Percentiles rank a stretch among this genome's conserved stretches.
phyloP scores from a whole-genome alignment of 306 rosid species.

The Phaseolus lunatus region DNA sequence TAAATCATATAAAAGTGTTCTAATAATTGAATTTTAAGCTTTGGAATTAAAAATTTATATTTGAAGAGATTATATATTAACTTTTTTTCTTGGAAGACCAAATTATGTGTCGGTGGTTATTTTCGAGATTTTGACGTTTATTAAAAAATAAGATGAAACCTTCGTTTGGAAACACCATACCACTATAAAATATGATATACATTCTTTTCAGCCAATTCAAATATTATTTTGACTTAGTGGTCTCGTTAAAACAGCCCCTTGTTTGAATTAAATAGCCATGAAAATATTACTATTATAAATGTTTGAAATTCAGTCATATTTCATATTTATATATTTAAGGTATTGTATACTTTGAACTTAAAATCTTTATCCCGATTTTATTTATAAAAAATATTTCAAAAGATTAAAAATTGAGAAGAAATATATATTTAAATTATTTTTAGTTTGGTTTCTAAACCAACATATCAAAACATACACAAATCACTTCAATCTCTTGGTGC shows the following conservation, averaged over 20 bases:
- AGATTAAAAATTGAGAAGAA: too few species aligned
- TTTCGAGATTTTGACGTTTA: not conserved
- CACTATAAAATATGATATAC: not conserved
- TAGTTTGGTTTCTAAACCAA: not conserved
- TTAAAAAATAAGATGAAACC: not conserved
- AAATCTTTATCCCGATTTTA: too few species aligned
- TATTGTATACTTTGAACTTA: too few species aligned
- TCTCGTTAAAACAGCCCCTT: too few species aligned
- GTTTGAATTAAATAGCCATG: conserved; percentile 7
- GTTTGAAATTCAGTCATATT: conserved; percentile 30
- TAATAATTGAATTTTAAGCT: too few species aligned
- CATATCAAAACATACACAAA: not conserved
- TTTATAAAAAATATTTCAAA: too few species aligned
- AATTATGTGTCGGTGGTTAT: not conserved
- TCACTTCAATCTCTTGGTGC: not conserved
- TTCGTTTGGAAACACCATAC: not conserved
- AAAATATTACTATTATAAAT: not conserved
- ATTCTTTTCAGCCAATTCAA: not conserved
- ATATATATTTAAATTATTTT: too few species aligned
- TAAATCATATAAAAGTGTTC: too few species aligned
- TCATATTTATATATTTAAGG: too few species aligned
- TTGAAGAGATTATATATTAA: not conserved
- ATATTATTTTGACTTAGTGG: not conserved
- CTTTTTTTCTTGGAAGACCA: not conserved
- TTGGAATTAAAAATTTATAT: too few species aligned